These are phyloP conservation scores for Fusarium multiceps DNA, from an alignment of 2,329 filamentous ascomycete genomes.

Conservation along the genomic window DNA sequence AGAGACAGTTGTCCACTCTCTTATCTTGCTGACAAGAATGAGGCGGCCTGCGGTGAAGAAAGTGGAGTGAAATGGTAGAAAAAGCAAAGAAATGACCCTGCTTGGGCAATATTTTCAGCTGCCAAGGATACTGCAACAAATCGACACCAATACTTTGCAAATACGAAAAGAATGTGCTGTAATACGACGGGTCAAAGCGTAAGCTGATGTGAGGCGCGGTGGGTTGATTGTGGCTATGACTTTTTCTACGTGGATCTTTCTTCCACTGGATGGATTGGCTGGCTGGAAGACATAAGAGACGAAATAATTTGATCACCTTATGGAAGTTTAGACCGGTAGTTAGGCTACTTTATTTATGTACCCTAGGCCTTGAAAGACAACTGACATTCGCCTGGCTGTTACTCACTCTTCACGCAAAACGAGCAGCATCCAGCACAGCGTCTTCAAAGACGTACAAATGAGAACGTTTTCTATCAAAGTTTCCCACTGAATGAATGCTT, in stretches of 20 bases:
- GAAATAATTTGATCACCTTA: too few relatives aligned
- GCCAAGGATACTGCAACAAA: not conserved
- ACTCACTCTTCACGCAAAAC: not conserved
- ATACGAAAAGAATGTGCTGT: not conserved
- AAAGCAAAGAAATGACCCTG: not conserved
- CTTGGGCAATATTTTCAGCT: not conserved
- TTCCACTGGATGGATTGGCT: not conserved
- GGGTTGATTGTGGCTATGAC: not conserved
- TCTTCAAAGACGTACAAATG: fast-evolving
- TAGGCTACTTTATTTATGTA: too few relatives aligned
- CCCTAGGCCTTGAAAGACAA: too few relatives aligned
- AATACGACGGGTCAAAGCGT: not conserved
- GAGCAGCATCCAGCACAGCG: not conserved
- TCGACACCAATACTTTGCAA: not conserved
- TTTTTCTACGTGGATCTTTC: not conserved
- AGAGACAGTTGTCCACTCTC: not conserved
- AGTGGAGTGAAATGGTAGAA: not conserved
- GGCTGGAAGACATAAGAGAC: too few relatives aligned
- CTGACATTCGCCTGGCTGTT: not conserved
- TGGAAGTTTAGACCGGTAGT: fast-evolving
- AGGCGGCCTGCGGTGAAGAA: not conserved
- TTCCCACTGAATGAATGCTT: not conserved
- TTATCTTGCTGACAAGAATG: not conserved
- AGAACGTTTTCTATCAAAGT: too few relatives aligned
- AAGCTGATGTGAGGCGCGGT: not conserved